phyloP scores from a whole-genome alignment of 2,329 filamentous ascomycete genomes.

The Colletotrichum horii region DNA sequence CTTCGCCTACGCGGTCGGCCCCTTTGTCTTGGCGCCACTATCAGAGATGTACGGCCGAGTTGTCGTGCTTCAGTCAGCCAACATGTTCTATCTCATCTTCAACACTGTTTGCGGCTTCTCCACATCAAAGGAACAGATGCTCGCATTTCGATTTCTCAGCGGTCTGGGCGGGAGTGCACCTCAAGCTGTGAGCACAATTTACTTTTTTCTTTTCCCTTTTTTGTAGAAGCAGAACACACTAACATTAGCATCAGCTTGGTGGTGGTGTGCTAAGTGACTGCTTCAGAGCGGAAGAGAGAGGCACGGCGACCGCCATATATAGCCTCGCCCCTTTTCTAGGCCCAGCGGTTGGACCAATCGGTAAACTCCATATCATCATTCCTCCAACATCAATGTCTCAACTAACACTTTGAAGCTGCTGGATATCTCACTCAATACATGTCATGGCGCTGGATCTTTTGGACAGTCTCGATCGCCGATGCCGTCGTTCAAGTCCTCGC shows the following conservation, averaged over 20 bases:
- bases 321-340: conserved; percentile 49
- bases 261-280: conserved; percentile 54
- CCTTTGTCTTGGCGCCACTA: conserved; percentile 55
- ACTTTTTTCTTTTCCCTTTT: neutral
- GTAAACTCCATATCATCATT: conserved; percentile 3
- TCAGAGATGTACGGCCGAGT: conserved; percentile 57
- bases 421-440: conserved; percentile 41
- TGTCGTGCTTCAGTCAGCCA: conserved; percentile 47
- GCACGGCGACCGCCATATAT: conserved; percentile 35
- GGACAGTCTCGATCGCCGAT: conserved; percentile 44
- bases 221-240: neutral
- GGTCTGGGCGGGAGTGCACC: conserved; percentile 51
- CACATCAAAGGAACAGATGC: conserved; percentile 48
- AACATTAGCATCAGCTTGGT: conserved; percentile 35
- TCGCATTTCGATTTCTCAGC: conserved; percentile 54
- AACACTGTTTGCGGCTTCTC: conserved; percentile 58
- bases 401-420: conserved; percentile 29
- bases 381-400: neutral
- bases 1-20: conserved; percentile 59
- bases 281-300: conserved; percentile 46
- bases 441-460: conserved; percentile 52
- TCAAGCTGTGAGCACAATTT: conserved; percentile 39
- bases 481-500: conserved; percentile 36
- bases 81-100: conserved; percentile 58
- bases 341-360: conserved; percentile 45